Conservation (phyloP, 345 rosid genomes). For the Citrus cavaleriei region DNA sequence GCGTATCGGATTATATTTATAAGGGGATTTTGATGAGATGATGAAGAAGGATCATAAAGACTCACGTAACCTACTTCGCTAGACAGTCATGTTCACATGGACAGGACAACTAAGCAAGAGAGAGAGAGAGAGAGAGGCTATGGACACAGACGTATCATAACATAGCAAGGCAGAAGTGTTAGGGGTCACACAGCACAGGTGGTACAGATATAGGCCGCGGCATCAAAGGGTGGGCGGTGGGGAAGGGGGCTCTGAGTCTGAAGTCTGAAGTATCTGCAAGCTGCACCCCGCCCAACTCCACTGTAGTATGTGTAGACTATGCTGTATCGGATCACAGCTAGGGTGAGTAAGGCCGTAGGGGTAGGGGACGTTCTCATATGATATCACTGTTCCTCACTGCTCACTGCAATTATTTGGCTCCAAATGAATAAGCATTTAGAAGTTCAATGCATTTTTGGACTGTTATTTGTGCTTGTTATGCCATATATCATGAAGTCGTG, state of each 20-base stretch:
- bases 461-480: neutral
- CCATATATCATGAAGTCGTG: neutral
- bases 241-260: neutral
- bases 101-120: slow-evolving; percentile 33
- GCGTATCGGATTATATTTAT: neutral
- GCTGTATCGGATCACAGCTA: neutral
- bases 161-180: slow-evolving; percentile 19
- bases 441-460: slow-evolving; percentile 7
- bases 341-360: neutral
- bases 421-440: neutral
- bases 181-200: slow-evolving; percentile 15
- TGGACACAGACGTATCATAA: slow-evolving; percentile 27
- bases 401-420: slow-evolving; percentile 9
- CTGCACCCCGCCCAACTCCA: neutral
- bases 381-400: neutral
- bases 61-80: neutral
- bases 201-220: slow-evolving; percentile 30
- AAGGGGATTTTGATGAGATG: neutral
- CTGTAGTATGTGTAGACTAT: neutral
- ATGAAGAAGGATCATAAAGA: slow-evolving; percentile 14
- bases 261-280: neutral
- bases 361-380: no score
- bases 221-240: slow-evolving; percentile 14
- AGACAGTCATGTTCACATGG: slow-evolving; percentile 20
- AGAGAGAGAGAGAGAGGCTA: slow-evolving; percentile 16